Evolutionary conservation across 2,329 filamentous ascomycete species (phyloP), one percentile per base, ranked within the genome.

Genomic region (Neofusicoccum ribis): DNA sequence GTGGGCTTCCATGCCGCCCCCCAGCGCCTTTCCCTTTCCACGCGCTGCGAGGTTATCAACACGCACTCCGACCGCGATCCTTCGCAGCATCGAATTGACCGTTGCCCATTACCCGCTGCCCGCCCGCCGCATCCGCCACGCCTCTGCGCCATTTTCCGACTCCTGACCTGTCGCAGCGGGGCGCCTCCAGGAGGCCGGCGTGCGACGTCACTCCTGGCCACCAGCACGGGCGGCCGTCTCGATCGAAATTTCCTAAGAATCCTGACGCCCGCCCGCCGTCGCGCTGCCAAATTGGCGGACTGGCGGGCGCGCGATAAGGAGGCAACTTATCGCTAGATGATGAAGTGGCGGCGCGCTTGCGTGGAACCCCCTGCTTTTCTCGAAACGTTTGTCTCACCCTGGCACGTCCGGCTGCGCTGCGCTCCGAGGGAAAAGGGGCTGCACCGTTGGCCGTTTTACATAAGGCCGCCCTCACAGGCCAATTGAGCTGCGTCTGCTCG

Each of bases 361-460:
- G 43, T 64, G 61, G 61, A 44, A 23, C 37, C 61, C 27, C 61
- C 61, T 56, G 61, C 37, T 36, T 20, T 54, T 56, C 50, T 41
- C 61, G 61, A 64, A 64, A 64, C 61, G 61, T 56, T 64, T 64
- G 61, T 52, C 61, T 64, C 49, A 54, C 31, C 41, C 61, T 56
- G 49, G 49, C 39, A 43, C 27, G 41, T 31, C 51, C 56, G 56
- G 56, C 27, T 39, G 11, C 5, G 27, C 61, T 51, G 60, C 36
- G 44, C 41, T 44, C 61, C 61, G 50, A 44, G 41, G 14, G 49
- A 56, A 64, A 64, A 64, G 50, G 61, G 61, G 61, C 50, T 56
- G 15, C 61, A 17, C 61, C 61, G 61, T 64, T 56, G 49, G 61
- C 50, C 43, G 50, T 46, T 64, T 64, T 64, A 64, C 61, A 64